Evolutionary conservation across 2,329 filamentous ascomycete genomes (phyloP).

Genomic region (Fusarium sp.): DNA sequence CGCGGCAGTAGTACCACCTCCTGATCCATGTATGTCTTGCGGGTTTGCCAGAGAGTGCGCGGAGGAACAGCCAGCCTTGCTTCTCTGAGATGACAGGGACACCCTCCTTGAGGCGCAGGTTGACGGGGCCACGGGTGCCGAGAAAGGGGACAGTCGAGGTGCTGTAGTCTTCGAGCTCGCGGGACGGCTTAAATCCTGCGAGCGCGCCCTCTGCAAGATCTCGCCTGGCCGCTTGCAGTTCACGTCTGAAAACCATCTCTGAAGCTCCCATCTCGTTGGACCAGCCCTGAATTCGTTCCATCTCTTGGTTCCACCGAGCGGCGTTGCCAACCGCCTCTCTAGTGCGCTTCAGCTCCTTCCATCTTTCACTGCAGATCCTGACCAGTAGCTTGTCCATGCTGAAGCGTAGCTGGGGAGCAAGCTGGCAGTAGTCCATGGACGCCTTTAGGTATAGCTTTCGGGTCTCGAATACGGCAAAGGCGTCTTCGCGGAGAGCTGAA

Average conservation of each 20-base stretch:
- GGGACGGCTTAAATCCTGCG: constrained; percentile 78
- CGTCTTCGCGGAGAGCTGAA: constrained; percentile 90
- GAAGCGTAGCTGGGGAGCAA: constrained; percentile 86
- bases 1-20: constrained; percentile 95
- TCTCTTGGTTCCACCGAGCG: constrained; percentile 78
- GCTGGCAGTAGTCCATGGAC: constrained; percentile 91
- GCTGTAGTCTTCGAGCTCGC: constrained; percentile 94
- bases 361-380: constrained; percentile 85
- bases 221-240: constrained; percentile 81
- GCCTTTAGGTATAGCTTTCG: constrained; percentile 91
- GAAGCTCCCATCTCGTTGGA: constrained; percentile 91
- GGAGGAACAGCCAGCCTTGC: constrained; percentile 93
- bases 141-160: constrained; percentile 90
- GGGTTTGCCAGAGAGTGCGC: constrained; percentile 86
- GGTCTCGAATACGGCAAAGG: constrained; percentile 93
- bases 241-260: constrained; percentile 85
- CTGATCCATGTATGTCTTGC: constrained; percentile 90
- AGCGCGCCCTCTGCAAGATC: constrained; percentile 86
- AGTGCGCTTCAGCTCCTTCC: constrained; percentile 83
- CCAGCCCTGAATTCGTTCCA: constrained; percentile 94
- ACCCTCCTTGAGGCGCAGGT: constrained; percentile 67
- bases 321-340: constrained; percentile 75
- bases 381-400: constrained; percentile 89
- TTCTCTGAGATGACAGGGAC: constrained; percentile 75
- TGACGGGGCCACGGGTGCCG: constrained; percentile 76